Conservation (phyloP, 345 rosid species). For the Dovyalis caffra region DNA sequence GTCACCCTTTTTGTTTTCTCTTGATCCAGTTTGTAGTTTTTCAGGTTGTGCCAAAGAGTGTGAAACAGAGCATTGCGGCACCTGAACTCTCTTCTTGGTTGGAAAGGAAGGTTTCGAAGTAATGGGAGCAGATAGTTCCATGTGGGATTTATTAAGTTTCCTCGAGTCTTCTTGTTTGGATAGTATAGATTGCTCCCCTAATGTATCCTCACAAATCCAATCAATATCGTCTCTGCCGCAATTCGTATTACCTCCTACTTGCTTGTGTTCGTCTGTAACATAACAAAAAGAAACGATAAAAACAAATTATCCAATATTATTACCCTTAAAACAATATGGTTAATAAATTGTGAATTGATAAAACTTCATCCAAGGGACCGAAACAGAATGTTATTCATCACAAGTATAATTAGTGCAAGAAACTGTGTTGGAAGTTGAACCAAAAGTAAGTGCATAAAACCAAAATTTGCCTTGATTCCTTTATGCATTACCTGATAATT, state of each 20-base stretch:
- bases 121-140: slow-evolving; percentile 30
- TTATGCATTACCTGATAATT: slow-evolving; percentile 43
- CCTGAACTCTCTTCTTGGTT: slow-evolving; percentile 85
- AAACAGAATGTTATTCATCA: no score
- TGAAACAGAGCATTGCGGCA: slow-evolving; percentile 49
- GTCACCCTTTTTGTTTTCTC: slow-evolving; percentile 16
- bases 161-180: slow-evolving; percentile 28
- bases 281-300: not conserved
- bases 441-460: not conserved
- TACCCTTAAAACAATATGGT: not conserved
- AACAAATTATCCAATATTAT: not conserved
- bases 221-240: not conserved
- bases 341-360: not conserved
- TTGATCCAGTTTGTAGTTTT: slow-evolving; percentile 21
- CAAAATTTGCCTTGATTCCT: not conserved
- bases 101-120: slow-evolving; percentile 70
- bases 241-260: slow-evolving; percentile 16
- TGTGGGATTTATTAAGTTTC: slow-evolving; percentile 20
- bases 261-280: slow-evolving; percentile 42
- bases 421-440: not conserved
- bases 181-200: not conserved
- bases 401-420: not conserved
- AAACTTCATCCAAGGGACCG: not conserved
- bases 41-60: slow-evolving; percentile 29
- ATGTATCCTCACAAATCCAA: not conserved